Evolutionary conservation across 129 eudicot genomes (phyloP), one percentile per base, ranked within the genome.

Genomic region (Calendula officinalis): DNA sequence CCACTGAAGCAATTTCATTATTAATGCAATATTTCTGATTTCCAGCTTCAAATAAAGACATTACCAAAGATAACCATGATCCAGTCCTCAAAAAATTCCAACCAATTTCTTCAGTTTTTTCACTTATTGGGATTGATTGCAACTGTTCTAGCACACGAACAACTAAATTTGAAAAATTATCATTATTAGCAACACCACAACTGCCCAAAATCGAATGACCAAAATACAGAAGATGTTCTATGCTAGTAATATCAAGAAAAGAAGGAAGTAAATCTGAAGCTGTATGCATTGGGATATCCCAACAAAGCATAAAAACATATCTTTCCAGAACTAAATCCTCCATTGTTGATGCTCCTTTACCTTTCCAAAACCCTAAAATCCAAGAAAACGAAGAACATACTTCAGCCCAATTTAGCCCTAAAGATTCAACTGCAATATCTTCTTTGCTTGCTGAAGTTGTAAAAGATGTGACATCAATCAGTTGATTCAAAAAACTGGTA

Each of bases 241-340:
- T 73, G 65, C 74, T 69, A 63, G 77, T 62, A 44, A 53, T 58
- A 35, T 85, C 87, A 30, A 78, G 85, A 69, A 63, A 77, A 39
- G 68, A 60, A 56, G 71, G 65, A 51, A 70, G 71, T 65, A 51
- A 48, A 67, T 81, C 78, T 42, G 56, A 73, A 12, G 76, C 45
- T 34, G 81, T 68, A 44, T 66, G 74, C 78, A 67, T 65, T 7
- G 98, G 87, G 36, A 83, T 71, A 80, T 92, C 99, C 95, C 96
- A 88, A 70, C 96, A 92, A 65, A 92, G 91, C 73, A 88, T 72
- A 83, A 88, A 85, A 12, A 92, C 66, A 60, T 85, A 92, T 64
- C 99, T 80, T 78, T 92, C 96, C 42, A 85, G 74, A 75, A 92
- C 64, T 38, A 92, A 67, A 48, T 92, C 99, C 30, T 92, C 96